These are phyloP conservation scores for Alternaria rosae DNA, from an alignment of 2,329 filamentous ascomycete species.

Conservation along the genomic window DNA sequence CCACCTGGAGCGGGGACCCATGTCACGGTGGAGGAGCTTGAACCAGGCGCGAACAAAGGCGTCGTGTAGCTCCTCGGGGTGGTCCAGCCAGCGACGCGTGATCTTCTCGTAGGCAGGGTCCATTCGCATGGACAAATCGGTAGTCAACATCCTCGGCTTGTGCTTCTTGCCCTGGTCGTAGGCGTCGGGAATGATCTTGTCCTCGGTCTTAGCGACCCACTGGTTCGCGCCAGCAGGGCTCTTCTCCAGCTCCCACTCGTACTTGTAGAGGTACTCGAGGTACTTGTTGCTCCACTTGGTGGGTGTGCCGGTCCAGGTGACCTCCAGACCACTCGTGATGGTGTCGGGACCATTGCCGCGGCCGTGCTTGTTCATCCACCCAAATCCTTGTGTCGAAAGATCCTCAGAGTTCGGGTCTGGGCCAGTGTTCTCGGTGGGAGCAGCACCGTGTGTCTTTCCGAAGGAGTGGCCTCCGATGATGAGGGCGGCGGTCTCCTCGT, in stretches of 20 bases:
- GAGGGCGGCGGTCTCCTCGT: conserved; percentile 80
- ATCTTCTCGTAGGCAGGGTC: conserved; percentile 80
- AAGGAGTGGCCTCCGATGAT: conserved; percentile 82
- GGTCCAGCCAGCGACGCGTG: conserved; percentile 70
- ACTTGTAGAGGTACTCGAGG: conserved; percentile 79
- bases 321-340: conserved; percentile 79
- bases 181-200: conserved; percentile 73
- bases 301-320: conserved; percentile 79
- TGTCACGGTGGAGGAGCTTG: conserved; percentile 82
- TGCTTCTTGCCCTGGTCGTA: conserved; percentile 76
- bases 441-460: conserved; percentile 82
- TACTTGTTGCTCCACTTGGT: conserved; percentile 78
- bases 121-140: conserved; percentile 74
- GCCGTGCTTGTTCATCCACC: conserved; percentile 72
- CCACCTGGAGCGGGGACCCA: conserved; percentile 75
- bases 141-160: conserved; percentile 78
- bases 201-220: conserved; percentile 75
- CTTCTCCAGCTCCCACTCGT: conserved; percentile 79
- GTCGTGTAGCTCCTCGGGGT: conserved; percentile 73
- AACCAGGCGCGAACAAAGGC: conserved; percentile 80
- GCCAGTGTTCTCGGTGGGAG: conserved; percentile 68
- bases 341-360: conserved; percentile 74
- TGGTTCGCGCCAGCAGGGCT: conserved; percentile 79
- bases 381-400: conserved; percentile 73
- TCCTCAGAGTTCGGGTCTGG: conserved; percentile 70